Percentiles rank a stretch among this genome's conserved stretches.
These are phyloP conservation scores for Amyloporia xantha DNA, from an alignment of 768 basidiomycete genomes.

Conservation along the genomic window DNA sequence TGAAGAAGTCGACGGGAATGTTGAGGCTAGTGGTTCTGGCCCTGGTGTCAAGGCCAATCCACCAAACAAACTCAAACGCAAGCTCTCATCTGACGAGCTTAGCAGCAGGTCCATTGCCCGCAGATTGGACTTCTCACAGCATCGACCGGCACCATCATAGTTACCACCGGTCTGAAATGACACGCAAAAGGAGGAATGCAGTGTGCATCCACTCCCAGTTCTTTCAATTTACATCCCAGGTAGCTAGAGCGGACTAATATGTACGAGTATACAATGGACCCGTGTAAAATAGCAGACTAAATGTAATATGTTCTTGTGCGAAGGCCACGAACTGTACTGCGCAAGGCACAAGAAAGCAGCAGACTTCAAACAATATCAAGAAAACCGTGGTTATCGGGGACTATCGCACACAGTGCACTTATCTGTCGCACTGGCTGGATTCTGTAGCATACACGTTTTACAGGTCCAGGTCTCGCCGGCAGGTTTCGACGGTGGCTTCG, in stretches of 20 bases:
- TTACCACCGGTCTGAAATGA: not conserved
- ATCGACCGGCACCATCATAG: not conserved
- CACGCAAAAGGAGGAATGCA: not conserved
- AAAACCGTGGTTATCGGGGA: no score
- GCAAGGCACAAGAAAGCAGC: not conserved
- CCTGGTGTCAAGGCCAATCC: constrained; percentile 45
- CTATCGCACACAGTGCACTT: constrained; percentile 43
- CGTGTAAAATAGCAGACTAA: constrained; percentile 8
- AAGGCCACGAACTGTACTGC: not conserved
- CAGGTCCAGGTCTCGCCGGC: constrained; percentile 47
- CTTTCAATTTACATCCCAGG: not conserved
- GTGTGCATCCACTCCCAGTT: not conserved
- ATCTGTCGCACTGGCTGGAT: constrained; percentile 29
- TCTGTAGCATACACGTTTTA: constrained; percentile 39
- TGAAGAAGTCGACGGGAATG: constrained; percentile 75
- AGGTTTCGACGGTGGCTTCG: constrained; percentile 35
- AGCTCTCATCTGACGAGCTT: constrained; percentile 49
- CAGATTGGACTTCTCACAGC: constrained; percentile 62
- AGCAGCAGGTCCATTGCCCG: constrained; percentile 56
- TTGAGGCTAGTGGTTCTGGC: constrained; percentile 43
- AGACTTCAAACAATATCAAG: constrained; percentile 4
- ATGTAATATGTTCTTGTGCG: constrained; percentile 1
- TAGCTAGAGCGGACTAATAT: constrained; percentile 7
- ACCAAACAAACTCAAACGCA: constrained; percentile 62
- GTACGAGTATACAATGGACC: constrained; percentile 14